A percentile compares a stretch with the other conserved stretches of the same genome.
Conservation (phyloP, 75 land plant genomes). For the Ceratopteris richardii region DNA sequence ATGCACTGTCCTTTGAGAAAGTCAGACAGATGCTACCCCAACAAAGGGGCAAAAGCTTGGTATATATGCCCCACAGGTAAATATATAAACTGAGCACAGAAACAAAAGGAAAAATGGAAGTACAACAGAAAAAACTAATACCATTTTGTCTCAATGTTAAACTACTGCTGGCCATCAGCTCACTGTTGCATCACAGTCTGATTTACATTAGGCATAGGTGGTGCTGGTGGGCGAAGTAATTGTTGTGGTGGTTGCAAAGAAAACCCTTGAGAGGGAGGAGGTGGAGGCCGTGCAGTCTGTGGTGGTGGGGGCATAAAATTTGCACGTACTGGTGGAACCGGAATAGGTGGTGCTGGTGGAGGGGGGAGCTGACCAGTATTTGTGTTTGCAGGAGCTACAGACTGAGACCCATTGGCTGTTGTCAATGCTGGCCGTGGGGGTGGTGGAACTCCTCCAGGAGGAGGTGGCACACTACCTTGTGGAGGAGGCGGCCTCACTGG, state of each 20-base stretch:
- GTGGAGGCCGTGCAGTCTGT: conserved; percentile 26
- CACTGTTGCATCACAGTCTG: too few species aligned
- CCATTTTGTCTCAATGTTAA: too few species aligned
- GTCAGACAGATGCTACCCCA: too few species aligned
- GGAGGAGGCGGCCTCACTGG: conserved; percentile 2
- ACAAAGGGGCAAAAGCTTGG: too few species aligned
- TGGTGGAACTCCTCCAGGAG: conserved; percentile 39
- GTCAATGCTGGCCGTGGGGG: conserved; percentile 51
- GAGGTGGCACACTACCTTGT: conserved; percentile 16
- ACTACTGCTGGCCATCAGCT: too few species aligned
- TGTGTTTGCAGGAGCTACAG: conserved; percentile 37
- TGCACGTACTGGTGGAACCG: conserved; percentile 26
- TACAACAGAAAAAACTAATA: too few species aligned
- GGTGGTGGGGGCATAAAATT: conserved; percentile 30
- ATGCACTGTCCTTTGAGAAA: too few species aligned
- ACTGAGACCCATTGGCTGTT: conserved; percentile 38
- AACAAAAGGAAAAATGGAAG: too few species aligned
- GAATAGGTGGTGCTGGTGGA: conserved; percentile 3
- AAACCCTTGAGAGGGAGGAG: conserved; percentile 51
- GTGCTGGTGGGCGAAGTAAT: conserved; percentile 35
- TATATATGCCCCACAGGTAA: too few species aligned
- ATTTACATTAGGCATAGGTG: conserved; percentile 26
- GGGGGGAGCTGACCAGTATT: background rate
- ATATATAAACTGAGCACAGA: too few species aligned
- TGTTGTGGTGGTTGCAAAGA: conserved; percentile 37